Conservation (phyloP, 2,329 filamentous ascomycete genomes). For the Neofusicoccum ribis region DNA sequence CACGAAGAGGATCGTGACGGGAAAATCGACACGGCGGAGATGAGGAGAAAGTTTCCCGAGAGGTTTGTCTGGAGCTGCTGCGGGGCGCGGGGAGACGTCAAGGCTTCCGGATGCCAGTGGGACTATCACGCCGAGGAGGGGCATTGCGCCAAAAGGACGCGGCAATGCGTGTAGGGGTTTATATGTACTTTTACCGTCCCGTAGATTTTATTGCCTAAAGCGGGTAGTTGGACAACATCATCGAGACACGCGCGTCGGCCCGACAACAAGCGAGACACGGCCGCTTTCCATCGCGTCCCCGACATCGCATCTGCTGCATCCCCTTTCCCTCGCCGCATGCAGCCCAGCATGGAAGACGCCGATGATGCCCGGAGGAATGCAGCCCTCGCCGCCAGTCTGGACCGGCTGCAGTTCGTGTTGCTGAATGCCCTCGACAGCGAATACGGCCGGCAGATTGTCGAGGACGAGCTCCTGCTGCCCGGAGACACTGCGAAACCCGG, state of each 20-base stretch:
- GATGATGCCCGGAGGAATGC: background rate
- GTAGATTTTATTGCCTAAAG: too few relatives aligned
- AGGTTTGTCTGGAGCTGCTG: constrained; percentile 8
- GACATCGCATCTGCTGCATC: too few relatives aligned
- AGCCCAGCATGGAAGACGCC: background rate
- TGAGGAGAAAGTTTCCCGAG: background rate
- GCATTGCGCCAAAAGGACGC: background rate
- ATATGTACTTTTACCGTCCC: too few relatives aligned
- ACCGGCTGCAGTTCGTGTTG: background rate
- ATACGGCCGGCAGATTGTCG: background rate
- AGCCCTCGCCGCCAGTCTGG: background rate
- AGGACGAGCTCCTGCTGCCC: background rate
- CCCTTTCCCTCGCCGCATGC: too few relatives aligned
- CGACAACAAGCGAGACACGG: too few relatives aligned
- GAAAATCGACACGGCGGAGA: background rate
- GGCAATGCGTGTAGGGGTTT: background rate
- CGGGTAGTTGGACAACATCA: too few relatives aligned
- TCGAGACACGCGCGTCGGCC: too few relatives aligned
- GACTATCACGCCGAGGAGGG: background rate
- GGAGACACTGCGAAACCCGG: background rate
- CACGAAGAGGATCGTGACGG: background rate
- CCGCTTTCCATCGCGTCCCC: too few relatives aligned
- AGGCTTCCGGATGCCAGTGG: background rate
- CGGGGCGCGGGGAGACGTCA: background rate
- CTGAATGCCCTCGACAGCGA: background rate